These are phyloP conservation scores for Rhizophlyctis rosea DNA, from an alignment of 192 early-diverging fungal species.

Conservation along the genomic window DNA sequence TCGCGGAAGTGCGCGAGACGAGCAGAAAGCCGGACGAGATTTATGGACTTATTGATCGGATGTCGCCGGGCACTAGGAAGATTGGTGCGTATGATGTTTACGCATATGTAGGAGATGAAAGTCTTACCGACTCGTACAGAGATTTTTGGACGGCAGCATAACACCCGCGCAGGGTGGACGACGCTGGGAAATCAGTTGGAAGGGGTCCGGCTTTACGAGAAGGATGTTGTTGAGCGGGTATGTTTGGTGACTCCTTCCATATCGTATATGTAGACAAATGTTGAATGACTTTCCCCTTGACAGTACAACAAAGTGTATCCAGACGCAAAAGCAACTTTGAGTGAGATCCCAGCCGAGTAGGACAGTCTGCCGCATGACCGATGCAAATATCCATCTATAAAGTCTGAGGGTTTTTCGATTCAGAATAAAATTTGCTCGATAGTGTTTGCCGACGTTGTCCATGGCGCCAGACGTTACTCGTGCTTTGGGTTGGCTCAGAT, in stretches of 20 bases:
- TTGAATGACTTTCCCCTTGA: not conserved
- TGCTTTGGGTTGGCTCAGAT: too few relatives aligned
- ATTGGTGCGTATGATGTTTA: conserved; percentile 26
- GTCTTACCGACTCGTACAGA: conserved; percentile 29
- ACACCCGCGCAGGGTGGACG: conserved; percentile 59
- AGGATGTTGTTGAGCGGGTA: conserved; percentile 27
- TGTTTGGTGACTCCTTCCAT: not conserved
- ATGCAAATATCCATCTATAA: too few relatives aligned
- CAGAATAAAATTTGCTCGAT: too few relatives aligned
- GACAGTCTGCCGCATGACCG: too few relatives aligned
- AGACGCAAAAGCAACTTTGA: not conserved
- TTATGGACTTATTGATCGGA: conserved; percentile 57
- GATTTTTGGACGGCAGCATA: conserved; percentile 61
- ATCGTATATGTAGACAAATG: not conserved
- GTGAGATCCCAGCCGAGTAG: not conserved
- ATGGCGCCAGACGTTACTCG: too few relatives aligned
- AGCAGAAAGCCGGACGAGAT: conserved; percentile 64
- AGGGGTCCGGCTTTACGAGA: conserved; percentile 48
- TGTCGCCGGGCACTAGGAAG: conserved; percentile 54
- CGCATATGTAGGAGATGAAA: not conserved
- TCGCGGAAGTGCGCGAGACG: conserved; percentile 57
- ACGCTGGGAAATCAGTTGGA: conserved; percentile 66
- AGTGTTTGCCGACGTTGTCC: too few relatives aligned
- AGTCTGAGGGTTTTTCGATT: too few relatives aligned
- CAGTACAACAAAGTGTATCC: not conserved